Percentiles rank a stretch among this genome's conserved stretches.
Evolutionary conservation across 2,329 filamentous ascomycete species (phyloP).

Genomic region (Diaporthe batatas): DNA sequence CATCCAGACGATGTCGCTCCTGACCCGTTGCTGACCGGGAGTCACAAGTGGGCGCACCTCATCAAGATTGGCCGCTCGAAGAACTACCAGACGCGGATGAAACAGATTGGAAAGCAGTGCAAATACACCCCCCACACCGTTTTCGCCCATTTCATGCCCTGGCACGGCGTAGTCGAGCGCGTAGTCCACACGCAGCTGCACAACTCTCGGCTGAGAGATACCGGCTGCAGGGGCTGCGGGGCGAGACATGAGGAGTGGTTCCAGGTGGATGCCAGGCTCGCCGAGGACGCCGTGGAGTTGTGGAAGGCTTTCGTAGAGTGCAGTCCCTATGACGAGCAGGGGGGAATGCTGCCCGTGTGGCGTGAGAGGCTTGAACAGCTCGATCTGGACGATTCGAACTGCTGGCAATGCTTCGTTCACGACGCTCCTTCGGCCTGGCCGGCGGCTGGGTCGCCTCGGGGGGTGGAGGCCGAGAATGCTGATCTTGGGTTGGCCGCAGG

Average conservation of each 20-base stretch:
- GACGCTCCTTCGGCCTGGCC: background rate
- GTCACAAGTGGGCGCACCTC: slow-evolving; percentile 26
- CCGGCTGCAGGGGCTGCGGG: slow-evolving; percentile 46
- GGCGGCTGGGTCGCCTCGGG: background rate
- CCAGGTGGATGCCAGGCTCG: slow-evolving; percentile 42
- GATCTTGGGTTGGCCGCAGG: background rate
- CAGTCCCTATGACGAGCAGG: slow-evolving; percentile 48
- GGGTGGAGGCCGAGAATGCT: background rate
- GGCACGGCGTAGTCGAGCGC: slow-evolving; percentile 48
- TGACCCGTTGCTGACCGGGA: background rate
- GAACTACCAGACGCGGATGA: slow-evolving; percentile 46
- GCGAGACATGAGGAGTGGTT: slow-evolving; percentile 50
- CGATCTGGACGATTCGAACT: slow-evolving; percentile 46
- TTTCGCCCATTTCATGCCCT: slow-evolving; percentile 39
- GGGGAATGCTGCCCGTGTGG: slow-evolving; percentile 47
- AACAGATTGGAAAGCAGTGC: slow-evolving; percentile 45
- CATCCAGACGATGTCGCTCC: slow-evolving; percentile 44
- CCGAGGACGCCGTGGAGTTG: slow-evolving; percentile 43
- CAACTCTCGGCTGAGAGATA: slow-evolving; percentile 47
- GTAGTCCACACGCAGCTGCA: slow-evolving; percentile 49
- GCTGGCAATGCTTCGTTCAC: slow-evolving; percentile 46
- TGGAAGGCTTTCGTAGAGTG: slow-evolving; percentile 49
- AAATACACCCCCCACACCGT: slow-evolving; percentile 46
- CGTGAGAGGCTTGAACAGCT: slow-evolving; percentile 43
- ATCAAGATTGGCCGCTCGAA: slow-evolving; percentile 51